A percentile compares a stretch with the other conserved stretches of the same genome.
phyloP scores from a whole-genome alignment of 352 stramenopile species.

The Elongisporangium undulatum region DNA sequence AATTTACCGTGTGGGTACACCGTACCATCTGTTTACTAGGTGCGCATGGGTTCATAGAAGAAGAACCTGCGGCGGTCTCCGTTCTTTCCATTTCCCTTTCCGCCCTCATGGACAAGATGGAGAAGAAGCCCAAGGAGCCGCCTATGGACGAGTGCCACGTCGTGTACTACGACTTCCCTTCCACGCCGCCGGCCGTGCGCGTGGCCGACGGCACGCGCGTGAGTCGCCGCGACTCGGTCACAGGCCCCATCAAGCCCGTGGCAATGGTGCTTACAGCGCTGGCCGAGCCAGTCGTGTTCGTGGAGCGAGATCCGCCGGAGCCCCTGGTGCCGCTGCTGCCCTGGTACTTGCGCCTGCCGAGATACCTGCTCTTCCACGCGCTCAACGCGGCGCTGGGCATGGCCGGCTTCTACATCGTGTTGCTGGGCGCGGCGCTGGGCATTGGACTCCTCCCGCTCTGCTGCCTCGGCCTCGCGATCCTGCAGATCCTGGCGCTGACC shows the following conservation, averaged over 20 bases:
- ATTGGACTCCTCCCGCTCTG: constrained; percentile 54
- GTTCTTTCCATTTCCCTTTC: not conserved
- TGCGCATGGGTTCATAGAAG: not conserved
- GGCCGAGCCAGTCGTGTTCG: not conserved
- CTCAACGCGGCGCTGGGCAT: constrained; percentile 58
- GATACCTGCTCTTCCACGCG: constrained; percentile 32
- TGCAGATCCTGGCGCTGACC: constrained; percentile 42
- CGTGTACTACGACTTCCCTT: not conserved
- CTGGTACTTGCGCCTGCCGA: not conserved
- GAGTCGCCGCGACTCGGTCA: not conserved
- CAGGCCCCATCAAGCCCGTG: not conserved
- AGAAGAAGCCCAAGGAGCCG: not conserved
- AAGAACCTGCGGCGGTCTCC: too few species aligned
- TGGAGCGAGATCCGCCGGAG: not conserved
- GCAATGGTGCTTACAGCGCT: not conserved
- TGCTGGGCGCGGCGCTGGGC: constrained; percentile 35
- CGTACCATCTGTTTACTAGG: not conserved
- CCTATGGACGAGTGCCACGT: not conserved
- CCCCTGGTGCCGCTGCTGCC: not conserved
- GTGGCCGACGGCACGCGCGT: not conserved
- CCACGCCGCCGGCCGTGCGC: not conserved
- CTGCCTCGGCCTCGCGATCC: constrained; percentile 55
- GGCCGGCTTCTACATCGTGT: constrained; percentile 30
- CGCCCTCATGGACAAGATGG: not conserved
- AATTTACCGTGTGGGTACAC: not conserved